These are phyloP conservation scores for Suillus subaureus DNA, from an alignment of 768 basidiomycete genomes.

Conservation along the genomic window DNA sequence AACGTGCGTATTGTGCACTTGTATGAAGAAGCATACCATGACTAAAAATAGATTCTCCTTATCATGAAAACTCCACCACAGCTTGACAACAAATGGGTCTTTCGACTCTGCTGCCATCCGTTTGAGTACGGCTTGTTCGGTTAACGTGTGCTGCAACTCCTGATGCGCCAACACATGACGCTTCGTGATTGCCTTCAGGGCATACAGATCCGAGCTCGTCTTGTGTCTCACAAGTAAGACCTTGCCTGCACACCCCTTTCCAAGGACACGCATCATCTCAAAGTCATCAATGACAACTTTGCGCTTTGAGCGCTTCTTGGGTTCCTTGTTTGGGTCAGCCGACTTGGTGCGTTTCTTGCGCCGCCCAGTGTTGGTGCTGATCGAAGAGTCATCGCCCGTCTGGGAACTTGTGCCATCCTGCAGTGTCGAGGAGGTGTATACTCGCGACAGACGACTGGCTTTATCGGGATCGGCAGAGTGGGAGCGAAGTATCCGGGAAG, in stretches of 20 bases:
- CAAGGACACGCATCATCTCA: constrained; percentile 95
- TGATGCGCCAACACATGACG: constrained; percentile 95
- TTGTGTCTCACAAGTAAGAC: constrained; percentile 90
- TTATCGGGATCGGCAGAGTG: constrained; percentile 82
- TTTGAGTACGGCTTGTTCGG: constrained; percentile 94
- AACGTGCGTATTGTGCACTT: constrained; percentile 8
- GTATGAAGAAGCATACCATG: constrained; percentile 59
- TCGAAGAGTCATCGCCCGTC: constrained; percentile 72
- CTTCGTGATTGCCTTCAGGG: constrained; percentile 98
- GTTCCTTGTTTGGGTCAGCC: constrained; percentile 50
- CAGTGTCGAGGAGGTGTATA: constrained; percentile 55
- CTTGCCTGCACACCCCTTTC: constrained; percentile 97
- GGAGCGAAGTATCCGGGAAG: constrained; percentile 66
- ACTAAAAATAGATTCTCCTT: constrained; percentile 96
- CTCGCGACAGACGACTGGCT: constrained; percentile 57
- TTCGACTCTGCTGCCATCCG: constrained; percentile 86
- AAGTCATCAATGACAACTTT: constrained; percentile 90
- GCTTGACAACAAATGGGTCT: constrained; percentile 94
- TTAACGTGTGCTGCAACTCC: constrained; percentile 94
- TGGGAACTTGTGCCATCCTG: constrained; percentile 57
- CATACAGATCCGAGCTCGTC: constrained; percentile 71
- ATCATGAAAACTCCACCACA: constrained; percentile 98
- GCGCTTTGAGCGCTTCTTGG: constrained; percentile 52
- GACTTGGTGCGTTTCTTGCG: constrained; percentile 60
- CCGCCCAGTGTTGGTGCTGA: constrained; percentile 53